Base-by-base conservation (phyloP, 106 monocot species). In the Acorus gramineus region DNA sequence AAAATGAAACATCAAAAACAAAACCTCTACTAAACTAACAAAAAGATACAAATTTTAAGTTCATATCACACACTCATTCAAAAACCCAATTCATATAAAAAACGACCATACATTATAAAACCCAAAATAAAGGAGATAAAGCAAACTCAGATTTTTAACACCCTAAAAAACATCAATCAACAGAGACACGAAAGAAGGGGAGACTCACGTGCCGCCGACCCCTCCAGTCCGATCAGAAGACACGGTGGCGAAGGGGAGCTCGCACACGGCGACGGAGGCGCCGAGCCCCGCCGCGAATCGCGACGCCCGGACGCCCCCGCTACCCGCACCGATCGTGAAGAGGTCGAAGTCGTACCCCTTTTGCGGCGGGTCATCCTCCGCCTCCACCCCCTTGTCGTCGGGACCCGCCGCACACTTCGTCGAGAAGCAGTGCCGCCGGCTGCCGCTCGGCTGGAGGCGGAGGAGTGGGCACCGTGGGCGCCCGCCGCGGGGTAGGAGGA, bases 271-370 rank as follows among this genome's bases (percentile, higher is more conserved):
- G 14, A 80, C 89, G 10, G 77, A 72, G 54, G 85, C 89, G 14
- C 89, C 89, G 14, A 74, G 82, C 48, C 58, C 69, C 45, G 89
- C 73, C 2, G 89, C 89, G 9, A 85, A 85, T 7, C 89, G 69
- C 14, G 85, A 85, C 7, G 89, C 89, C 13, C 89, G 73, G 62
- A 89, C 85, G 14, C 85, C 89, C 3, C 89, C 85, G 52, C 89
- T 89, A 7, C 89, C 89, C 4, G 89, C 89, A 5, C 89, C 89
- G 51, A 89, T 82, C 12, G 89, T 89, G 79, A 89, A 89, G 42
- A 89, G 77, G 57, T 89, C 89, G 65, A 82, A 89, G 48, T 89
- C 89, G 50, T 60, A 89, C 4, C 52, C 46, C 60, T 70, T 28
- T 1, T 28, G 28, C 28, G 28, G 28, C 28, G 28, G 59, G 51